phyloP scores from a whole-genome alignment of 345 rosid species.

The Eucalyptus regnans region DNA sequence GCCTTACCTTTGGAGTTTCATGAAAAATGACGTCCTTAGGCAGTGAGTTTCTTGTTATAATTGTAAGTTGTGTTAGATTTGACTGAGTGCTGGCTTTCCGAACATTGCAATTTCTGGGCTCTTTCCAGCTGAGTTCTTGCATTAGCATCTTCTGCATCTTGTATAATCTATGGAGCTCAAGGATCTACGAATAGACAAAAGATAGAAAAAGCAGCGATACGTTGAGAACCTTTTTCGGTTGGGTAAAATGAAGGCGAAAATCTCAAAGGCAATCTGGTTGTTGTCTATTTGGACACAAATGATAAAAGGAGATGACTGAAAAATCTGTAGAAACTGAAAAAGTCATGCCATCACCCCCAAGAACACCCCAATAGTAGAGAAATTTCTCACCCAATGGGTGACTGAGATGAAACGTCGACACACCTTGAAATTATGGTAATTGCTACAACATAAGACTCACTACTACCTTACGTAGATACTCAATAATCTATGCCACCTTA shows the following conservation, averaged over 20 bases:
- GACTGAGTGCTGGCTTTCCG: constrained; percentile 6
- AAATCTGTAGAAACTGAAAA: neutral
- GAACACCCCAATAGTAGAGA: neutral
- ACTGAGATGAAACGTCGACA: neutral
- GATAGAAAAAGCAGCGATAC: neutral
- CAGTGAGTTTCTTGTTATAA: neutral
- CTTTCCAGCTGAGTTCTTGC: constrained; percentile 10
- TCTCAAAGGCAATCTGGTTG: neutral
- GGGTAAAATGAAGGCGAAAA: neutral
- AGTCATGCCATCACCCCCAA: neutral
- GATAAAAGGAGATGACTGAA: neutral
- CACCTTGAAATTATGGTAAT: neutral
- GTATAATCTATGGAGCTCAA: constrained; percentile 31
- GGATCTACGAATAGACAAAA: constrained; percentile 13
- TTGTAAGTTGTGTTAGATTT: neutral
- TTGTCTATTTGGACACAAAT: neutral
- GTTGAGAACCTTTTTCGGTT: neutral
- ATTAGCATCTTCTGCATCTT: constrained; percentile 20
- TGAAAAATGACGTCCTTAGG: neutral
- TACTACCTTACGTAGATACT: neutral
- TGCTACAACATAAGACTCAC: neutral
- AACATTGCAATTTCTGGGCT: neutral
- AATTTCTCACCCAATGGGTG: neutral
- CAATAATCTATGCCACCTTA: neutral
- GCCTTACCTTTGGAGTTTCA: neutral